phyloP scores from a whole-genome alignment of 495 filamentous ascomycete genomes.

The Aspergillus nidulans region DNA sequence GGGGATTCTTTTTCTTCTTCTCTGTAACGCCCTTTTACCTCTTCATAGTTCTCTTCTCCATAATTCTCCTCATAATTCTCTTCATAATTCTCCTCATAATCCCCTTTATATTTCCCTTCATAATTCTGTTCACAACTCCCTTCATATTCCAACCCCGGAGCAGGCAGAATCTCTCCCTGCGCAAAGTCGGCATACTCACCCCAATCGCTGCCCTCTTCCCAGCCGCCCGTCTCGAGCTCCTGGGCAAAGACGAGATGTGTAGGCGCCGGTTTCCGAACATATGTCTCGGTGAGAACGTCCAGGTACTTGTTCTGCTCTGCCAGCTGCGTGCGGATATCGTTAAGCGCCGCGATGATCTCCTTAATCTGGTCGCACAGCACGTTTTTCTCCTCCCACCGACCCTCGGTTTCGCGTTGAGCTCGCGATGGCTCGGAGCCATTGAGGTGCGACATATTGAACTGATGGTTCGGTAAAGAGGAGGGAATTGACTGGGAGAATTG shows the following conservation, averaged over 20 bases:
- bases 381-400: background rate
- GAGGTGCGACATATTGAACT: background rate
- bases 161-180: background rate
- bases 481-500: background rate
- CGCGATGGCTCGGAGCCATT: background rate
- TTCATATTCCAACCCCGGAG: background rate
- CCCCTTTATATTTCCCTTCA: too few relatives aligned
- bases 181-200: background rate
- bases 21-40: too few relatives aligned
- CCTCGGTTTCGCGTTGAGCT: background rate
- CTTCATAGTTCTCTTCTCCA: too few relatives aligned
- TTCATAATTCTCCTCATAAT: too few relatives aligned
- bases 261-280: background rate
- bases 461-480: background rate
- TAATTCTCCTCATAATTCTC: too few relatives aligned
- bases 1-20: too few relatives aligned
- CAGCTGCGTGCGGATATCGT: background rate
- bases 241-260: background rate
- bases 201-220: background rate
- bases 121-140: too few relatives aligned
- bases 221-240: background rate
- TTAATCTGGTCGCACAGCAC: background rate
- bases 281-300: background rate
- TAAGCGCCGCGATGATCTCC: background rate
- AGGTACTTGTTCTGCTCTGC: constrained; percentile 4